phyloP scores from a whole-genome alignment of 352 stramenopile species.

The Phytophthora quininea region DNA sequence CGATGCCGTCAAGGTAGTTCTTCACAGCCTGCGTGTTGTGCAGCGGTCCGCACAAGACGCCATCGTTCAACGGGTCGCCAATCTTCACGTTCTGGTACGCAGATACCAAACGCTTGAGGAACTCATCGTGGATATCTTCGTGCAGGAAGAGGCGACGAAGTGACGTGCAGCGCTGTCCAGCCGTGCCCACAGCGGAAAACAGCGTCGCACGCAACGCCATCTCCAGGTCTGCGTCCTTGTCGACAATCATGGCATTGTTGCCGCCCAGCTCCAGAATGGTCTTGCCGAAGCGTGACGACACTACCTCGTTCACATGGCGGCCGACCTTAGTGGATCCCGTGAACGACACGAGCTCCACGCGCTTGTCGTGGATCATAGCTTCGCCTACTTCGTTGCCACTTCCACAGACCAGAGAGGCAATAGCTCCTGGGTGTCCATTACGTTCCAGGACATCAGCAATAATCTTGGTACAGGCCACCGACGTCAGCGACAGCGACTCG shows the following conservation, averaged over 20 bases:
- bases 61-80: slow-evolving; percentile 85
- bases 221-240: slow-evolving; percentile 90
- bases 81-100: slow-evolving; percentile 92
- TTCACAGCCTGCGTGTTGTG: slow-evolving; percentile 82
- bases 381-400: slow-evolving; percentile 86
- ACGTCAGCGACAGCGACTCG: slow-evolving; percentile 89
- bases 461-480: slow-evolving; percentile 92
- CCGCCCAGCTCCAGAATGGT: slow-evolving; percentile 92
- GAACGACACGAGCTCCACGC: slow-evolving; percentile 91
- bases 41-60: slow-evolving; percentile 84
- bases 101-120: slow-evolving; percentile 80
- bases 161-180: slow-evolving; percentile 92
- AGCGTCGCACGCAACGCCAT: slow-evolving; percentile 90
- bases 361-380: slow-evolving; percentile 83
- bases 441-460: slow-evolving; percentile 88
- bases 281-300: slow-evolving; percentile 91
- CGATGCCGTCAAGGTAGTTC: slow-evolving; percentile 85
- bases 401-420: slow-evolving; percentile 87
- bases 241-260: slow-evolving; percentile 95
- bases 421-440: slow-evolving; percentile 83
- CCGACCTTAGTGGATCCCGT: slow-evolving; percentile 91
- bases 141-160: slow-evolving; percentile 92
- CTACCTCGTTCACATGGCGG: slow-evolving; percentile 85
- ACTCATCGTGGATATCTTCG: slow-evolving; percentile 91
- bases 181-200: slow-evolving; percentile 92